Base-by-base conservation (phyloP, 2,329 filamentous ascomycete species). In the Pseudocercospora fijiensis region DNA sequence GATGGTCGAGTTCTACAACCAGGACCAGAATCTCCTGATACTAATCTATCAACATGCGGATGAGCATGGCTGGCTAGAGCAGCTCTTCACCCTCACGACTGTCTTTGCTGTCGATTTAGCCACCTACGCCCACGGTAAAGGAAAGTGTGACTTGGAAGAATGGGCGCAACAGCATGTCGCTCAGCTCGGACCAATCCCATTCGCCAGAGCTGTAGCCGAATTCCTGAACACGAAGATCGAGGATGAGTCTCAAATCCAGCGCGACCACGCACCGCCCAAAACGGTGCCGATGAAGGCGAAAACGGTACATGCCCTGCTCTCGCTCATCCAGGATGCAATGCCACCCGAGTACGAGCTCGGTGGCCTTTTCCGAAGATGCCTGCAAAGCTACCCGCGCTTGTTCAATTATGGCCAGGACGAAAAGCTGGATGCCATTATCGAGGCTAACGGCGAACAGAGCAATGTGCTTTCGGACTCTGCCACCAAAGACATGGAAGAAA, bases 341-440 rank as follows among this genome's bases (percentile, higher is more conserved):
- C 86, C 61, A 76, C 85, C 86, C 58, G 83, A 89, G 57, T 89
- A 94, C 59, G 83, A 96, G 24, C 53, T 41, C 28, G 91, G 95
- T 57, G 80, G 87, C 13, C 86, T 96, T 27, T 93, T 97, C 60
- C 86, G 94, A 30, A 86, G 88, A 59, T 97, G 93, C 76, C 92
- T 99, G 67, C 93, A 93, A 62, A 89, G 90, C 0, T 99, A 98
- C 72, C 96, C 95, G 7, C 86, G 95, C 49, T 81, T 99, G 28
- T 96, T 99, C 81, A 99, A 99, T 73, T 98, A 96, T 71, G 93
- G 92, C 1, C 91, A 96, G 77, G 92, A 91, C 3, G 72, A 72
- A 16, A 69, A 69, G 30, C 93, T 90, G 67, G 92, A 99, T 76
- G 90, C 95, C 62, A 88, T 98, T 47, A 93, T 99, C 68, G 91